phyloP scores from a whole-genome alignment of 2,329 filamentous ascomycete species.

The Chaetomium olivaceum region DNA sequence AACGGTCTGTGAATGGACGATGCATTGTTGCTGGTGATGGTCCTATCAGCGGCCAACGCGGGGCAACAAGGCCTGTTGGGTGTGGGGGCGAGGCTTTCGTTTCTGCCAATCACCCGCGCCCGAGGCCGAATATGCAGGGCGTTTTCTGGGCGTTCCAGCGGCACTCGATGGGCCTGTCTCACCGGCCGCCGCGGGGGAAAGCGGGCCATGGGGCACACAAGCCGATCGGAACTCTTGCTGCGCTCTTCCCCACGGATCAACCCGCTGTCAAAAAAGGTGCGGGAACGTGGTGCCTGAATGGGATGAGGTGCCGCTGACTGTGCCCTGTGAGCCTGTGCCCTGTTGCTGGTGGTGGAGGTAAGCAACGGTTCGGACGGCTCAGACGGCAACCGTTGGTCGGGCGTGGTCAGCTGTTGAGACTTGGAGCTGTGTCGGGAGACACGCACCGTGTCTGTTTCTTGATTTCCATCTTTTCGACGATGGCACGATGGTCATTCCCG shows the following conservation, averaged over 20 bases:
- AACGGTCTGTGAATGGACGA: conserved; percentile 3
- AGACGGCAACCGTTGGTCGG: neutral
- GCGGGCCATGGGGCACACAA: conserved; percentile 7
- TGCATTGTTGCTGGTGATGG: neutral
- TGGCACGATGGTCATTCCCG: neutral
- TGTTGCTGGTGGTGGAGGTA: neutral
- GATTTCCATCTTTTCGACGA: neutral
- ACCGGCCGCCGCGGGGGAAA: conserved; percentile 1
- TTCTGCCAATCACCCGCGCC: conserved; percentile 6
- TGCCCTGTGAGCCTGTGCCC: neutral
- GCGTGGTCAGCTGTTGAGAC: conserved; percentile 3
- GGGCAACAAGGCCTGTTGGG: conserved; percentile 2
- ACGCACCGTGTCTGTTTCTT: neutral
- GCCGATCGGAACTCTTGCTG: conserved; percentile 1
- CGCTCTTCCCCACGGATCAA: conserved; percentile 10
- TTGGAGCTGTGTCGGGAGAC: neutral
- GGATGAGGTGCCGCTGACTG: neutral
- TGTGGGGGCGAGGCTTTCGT: neutral
- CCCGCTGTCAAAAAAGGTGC: conserved; percentile 6
- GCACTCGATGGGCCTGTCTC: conserved; percentile 5
- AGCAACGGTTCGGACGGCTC: neutral
- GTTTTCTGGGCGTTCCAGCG: neutral
- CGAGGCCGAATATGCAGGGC: neutral
- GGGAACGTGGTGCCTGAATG: conserved; percentile 1
- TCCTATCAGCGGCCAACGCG: conserved; percentile 12